A percentile compares a stretch with the other conserved stretches of the same genome.
phyloP scores from a whole-genome alignment of 306 rosid species.

The Fragaria ananassa region DNA sequence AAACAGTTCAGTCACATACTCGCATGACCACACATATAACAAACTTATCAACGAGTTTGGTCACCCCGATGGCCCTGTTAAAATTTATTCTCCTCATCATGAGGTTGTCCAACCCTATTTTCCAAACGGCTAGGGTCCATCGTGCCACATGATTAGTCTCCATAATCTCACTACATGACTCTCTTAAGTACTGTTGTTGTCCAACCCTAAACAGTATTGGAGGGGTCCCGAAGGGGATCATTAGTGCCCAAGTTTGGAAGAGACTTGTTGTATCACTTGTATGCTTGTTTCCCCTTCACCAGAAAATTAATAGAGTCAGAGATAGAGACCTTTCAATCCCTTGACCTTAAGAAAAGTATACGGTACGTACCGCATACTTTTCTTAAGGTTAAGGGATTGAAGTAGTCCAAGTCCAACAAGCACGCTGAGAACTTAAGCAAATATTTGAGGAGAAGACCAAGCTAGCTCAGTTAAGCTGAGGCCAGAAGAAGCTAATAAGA shows the following conservation, averaged over 20 bases:
- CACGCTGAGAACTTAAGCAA: neutral
- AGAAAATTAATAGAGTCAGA: neutral
- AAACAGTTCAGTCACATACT: neutral
- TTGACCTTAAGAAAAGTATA: neutral
- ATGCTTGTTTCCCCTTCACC: neutral
- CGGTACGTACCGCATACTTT: no score
- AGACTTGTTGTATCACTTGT: neutral
- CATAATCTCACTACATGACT: neutral
- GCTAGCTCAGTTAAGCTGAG: neutral
- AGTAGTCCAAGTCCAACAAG: neutral
- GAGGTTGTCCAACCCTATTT: neutral
- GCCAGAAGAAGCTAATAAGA: neutral
- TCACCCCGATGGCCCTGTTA: neutral
- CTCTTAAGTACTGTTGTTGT: neutral
- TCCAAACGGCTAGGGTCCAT: neutral
- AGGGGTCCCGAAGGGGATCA: neutral
- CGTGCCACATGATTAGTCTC: constrained; percentile 1
- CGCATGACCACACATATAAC: neutral
- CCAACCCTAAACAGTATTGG: constrained; percentile 9
- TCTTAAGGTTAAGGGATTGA: no score
- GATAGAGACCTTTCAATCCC: neutral
- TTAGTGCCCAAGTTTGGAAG: neutral
- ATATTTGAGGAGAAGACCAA: neutral
- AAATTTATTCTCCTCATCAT: neutral
- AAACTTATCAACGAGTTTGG: neutral